A percentile compares a stretch with the other conserved stretches of the same genome.
phyloP scores from a whole-genome alignment of 108 stramenopile species.

The Conticribra weissflogii region DNA sequence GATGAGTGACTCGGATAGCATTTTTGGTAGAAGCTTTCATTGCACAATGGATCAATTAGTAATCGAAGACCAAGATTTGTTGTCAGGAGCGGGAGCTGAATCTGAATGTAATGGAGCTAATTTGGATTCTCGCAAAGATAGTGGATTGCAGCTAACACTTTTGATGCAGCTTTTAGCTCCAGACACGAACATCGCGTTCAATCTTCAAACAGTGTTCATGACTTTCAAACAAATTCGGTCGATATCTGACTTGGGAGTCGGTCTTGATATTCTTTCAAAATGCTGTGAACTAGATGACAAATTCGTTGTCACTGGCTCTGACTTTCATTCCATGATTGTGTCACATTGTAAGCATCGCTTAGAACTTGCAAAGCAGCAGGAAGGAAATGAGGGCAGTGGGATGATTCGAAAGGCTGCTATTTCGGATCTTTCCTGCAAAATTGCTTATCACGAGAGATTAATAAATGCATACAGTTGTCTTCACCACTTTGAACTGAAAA shows the following conservation, averaged over 20 bases:
- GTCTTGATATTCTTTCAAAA: constrained; percentile 68
- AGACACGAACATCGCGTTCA: constrained; percentile 62
- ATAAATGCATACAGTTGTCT: constrained; percentile 65
- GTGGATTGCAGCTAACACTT: constrained; percentile 63
- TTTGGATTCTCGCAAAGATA: constrained; percentile 31
- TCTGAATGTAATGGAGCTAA: constrained; percentile 12
- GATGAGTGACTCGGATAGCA: constrained; percentile 14
- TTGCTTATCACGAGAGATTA: constrained; percentile 55
- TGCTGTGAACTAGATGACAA: constrained; percentile 64
- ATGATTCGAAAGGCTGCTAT: constrained; percentile 29
- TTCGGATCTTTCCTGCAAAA: constrained; percentile 56
- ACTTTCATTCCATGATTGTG: constrained; percentile 66
- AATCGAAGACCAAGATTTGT: constrained; percentile 23
- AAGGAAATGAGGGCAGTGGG: constrained; percentile 42
- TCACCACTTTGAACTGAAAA: constrained; percentile 60
- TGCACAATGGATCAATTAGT: constrained; percentile 40
- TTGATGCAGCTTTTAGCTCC: constrained; percentile 73
- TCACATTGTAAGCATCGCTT: constrained; percentile 65
- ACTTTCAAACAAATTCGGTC: constrained; percentile 69
- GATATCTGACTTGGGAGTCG: constrained; percentile 63
- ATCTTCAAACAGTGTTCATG: constrained; percentile 58
- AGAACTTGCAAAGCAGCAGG: constrained; percentile 48
- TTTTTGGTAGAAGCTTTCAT: neutral
- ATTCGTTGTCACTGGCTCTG: constrained; percentile 68
- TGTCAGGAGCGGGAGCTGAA: neutral